Conservation (phyloP, 768 basidiomycete species). For the Daedaleopsis sinensis region DNA sequence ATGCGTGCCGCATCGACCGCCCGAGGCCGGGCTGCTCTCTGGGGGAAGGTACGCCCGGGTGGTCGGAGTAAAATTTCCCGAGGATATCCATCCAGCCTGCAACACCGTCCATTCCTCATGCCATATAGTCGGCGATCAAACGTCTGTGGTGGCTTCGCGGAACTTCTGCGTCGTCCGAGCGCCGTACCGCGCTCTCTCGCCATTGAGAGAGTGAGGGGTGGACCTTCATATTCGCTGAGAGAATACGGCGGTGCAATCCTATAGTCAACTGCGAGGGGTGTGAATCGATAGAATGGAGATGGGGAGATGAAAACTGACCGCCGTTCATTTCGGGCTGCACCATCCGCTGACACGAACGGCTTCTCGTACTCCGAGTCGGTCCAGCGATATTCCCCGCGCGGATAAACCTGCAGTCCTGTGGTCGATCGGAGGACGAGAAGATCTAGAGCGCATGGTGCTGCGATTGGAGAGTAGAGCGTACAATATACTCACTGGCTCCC, state of each 20-base stretch:
- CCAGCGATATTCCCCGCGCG: not conserved
- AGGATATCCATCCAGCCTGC: conserved; percentile 2
- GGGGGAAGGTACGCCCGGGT: conserved; percentile 5
- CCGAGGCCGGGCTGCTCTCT: conserved; percentile 1
- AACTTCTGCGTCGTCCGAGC: conserved; percentile 4
- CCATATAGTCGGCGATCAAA: conserved; percentile 22
- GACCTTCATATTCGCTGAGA: not conserved
- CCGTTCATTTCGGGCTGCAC: not conserved
- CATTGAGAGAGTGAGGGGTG: not conserved
- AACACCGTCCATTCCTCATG: conserved; percentile 12
- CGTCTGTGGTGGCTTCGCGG: conserved; percentile 6
- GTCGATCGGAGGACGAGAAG: not conserved
- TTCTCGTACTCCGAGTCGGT: not conserved
- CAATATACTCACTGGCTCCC: not conserved
- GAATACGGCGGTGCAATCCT: not conserved
- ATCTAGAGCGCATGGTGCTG: too few relatives aligned
- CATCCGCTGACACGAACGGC: not conserved
- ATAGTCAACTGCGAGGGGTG: not conserved
- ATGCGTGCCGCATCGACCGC: not conserved
- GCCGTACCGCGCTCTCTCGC: not conserved
- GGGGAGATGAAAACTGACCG: not conserved
- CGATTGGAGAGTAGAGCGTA: not conserved
- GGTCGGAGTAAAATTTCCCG: not conserved
- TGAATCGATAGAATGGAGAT: not conserved
- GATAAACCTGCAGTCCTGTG: not conserved